Percentiles rank a stretch among this genome's conserved stretches.
These are phyloP conservation scores for Geranium incanum DNA, from an alignment of 441 rosid genomes.

Conservation along the genomic window DNA sequence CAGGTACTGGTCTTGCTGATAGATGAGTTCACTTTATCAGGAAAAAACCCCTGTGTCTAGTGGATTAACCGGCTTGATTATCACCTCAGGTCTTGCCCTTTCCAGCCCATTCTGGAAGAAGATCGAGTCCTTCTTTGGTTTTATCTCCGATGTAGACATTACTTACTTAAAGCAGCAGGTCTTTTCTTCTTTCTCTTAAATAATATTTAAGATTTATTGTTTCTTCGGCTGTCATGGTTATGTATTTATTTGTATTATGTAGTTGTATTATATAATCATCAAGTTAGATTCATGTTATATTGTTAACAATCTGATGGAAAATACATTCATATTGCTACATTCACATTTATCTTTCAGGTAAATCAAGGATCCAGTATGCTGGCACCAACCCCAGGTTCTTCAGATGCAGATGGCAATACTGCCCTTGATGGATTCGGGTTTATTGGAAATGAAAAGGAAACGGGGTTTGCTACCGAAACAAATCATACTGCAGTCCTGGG, in stretches of 20 bases:
- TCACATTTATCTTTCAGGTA: slow-evolving; percentile 34
- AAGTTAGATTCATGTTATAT: background rate
- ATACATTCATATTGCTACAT: background rate
- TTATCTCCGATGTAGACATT: slow-evolving; percentile 65
- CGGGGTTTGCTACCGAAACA: slow-evolving; percentile 23
- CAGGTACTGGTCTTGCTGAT: slow-evolving; percentile 37
- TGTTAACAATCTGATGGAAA: background rate
- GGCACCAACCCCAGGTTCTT: slow-evolving; percentile 29
- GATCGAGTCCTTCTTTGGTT: slow-evolving; percentile 70
- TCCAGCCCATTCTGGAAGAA: slow-evolving; percentile 71
- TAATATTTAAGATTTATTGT: background rate
- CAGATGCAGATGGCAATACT: slow-evolving; percentile 29
- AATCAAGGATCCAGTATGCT: slow-evolving; percentile 33
- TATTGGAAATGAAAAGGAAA: slow-evolving; percentile 25
- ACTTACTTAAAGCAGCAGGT: slow-evolving; percentile 68
- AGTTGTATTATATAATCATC: background rate
- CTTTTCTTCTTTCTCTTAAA: background rate
- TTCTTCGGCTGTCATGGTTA: background rate
- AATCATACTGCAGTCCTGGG: slow-evolving; percentile 31
- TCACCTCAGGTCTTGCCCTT: slow-evolving; percentile 49
- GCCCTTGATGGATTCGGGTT: slow-evolving; percentile 33
- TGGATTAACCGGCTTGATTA: slow-evolving; percentile 28
- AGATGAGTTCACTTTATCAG: slow-evolving; percentile 14
- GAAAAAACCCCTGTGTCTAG: slow-evolving; percentile 6
- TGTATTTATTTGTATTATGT: background rate